These are phyloP conservation scores for Henningerozyma blattae DNA, from an alignment of 805 yeast species.

Conservation along the genomic window DNA sequence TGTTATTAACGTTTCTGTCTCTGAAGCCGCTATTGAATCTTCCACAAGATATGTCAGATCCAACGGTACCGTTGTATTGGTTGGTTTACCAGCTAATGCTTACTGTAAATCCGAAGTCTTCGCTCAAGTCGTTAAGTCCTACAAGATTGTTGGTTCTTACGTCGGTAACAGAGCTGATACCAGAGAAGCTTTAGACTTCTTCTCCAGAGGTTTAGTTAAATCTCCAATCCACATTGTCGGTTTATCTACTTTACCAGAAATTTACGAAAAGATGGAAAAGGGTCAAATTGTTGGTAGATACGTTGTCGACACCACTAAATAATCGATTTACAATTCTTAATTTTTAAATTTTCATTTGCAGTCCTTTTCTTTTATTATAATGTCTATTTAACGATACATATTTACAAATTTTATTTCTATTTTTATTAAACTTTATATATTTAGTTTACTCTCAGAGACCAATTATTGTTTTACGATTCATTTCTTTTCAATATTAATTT, in stretches of 20 bases:
- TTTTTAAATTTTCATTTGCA: too few relatives aligned
- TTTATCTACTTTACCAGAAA: slow-evolving; percentile 53
- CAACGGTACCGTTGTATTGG: slow-evolving; percentile 50
- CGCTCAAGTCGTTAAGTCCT: slow-evolving; percentile 37
- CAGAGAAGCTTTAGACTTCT: slow-evolving; percentile 64
- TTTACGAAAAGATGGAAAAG: slow-evolving; percentile 67
- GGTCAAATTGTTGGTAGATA: slow-evolving; percentile 82
- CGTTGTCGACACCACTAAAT: slow-evolving; percentile 68
- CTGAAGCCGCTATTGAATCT: slow-evolving; percentile 38
- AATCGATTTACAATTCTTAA: slow-evolving; percentile 17
- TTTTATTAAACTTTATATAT: too few relatives aligned
- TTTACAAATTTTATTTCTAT: too few relatives aligned
- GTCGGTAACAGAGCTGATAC: slow-evolving; percentile 41
- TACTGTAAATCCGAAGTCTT: slow-evolving; percentile 35
- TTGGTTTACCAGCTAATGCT: slow-evolving; percentile 48
- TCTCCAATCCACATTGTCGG: slow-evolving; percentile 70
- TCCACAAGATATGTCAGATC: slow-evolving; percentile 42
- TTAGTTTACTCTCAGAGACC: too few relatives aligned
- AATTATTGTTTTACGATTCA: too few relatives aligned
- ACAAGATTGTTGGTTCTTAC: slow-evolving; percentile 36
- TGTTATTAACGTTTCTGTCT: slow-evolving; percentile 51
- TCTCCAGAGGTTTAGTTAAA: slow-evolving; percentile 56
- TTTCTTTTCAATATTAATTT: too few relatives aligned
- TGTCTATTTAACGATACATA: too few relatives aligned
- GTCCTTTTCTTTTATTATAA: too few relatives aligned